Percentiles rank a stretch among this genome's conserved stretches.
phyloP scores from a whole-genome alignment of 305 asterid genomes.

The Salvia sclarea region DNA sequence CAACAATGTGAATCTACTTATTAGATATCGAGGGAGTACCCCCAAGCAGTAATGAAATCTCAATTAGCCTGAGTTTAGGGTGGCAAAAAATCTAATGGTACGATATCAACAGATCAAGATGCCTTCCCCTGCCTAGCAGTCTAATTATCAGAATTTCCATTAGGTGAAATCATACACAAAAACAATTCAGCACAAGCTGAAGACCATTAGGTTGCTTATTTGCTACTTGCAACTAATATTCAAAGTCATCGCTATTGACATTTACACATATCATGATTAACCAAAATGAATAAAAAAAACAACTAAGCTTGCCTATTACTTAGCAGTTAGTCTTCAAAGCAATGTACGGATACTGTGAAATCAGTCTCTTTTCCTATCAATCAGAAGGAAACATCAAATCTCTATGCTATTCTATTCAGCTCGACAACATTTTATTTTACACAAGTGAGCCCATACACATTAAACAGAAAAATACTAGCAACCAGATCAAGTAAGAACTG shows the following conservation, averaged over 20 bases:
- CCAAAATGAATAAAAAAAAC: neutral
- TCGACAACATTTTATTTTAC: neutral
- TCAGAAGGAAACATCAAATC: conserved; percentile 15
- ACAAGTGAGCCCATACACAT: neutral
- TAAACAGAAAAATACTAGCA: neutral
- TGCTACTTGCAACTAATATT: neutral
- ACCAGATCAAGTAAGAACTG: conserved; percentile 2
- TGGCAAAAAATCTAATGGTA: neutral
- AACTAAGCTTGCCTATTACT: neutral
- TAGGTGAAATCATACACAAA: neutral
- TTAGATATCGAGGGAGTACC: neutral
- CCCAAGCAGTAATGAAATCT: neutral
- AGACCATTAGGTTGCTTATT: conserved; percentile 1
- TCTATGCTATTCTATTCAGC: neutral
- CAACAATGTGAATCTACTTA: neutral
- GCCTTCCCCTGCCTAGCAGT: neutral
- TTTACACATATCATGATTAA: neutral
- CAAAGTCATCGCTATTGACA: neutral
- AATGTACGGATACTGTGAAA: neutral
- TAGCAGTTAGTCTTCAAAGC: neutral
- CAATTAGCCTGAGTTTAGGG: neutral
- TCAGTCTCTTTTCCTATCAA: neutral
- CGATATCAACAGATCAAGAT: neutral
- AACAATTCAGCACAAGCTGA: neutral
- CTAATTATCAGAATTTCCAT: neutral